phyloP scores from a whole-genome alignment of 257 asterid genomes.

The Jasminum sambac region DNA sequence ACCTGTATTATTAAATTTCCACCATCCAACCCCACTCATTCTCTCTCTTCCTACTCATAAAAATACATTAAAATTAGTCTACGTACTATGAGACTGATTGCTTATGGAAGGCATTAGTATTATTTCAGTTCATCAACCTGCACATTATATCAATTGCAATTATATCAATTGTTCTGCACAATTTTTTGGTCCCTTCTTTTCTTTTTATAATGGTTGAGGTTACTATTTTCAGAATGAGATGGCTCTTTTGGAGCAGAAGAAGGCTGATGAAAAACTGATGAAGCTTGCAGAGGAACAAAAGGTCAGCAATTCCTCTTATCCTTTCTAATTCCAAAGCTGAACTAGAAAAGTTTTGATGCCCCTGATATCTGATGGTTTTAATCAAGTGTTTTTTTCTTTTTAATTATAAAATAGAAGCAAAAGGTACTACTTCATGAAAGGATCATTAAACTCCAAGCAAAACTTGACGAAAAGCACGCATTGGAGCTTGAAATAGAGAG shows the following conservation, averaged over 20 bases:
- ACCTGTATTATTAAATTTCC: no score
- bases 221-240: constrained; percentile 61
- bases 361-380: constrained; percentile 9
- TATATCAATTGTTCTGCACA: no score
- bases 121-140: background rate
- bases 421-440: constrained; percentile 55
- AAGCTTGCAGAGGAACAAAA: constrained; percentile 72
- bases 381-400: constrained; percentile 8
- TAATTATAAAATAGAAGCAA: constrained; percentile 42
- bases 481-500: constrained; percentile 59
- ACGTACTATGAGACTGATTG: background rate
- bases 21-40: no score
- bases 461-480: constrained; percentile 74
- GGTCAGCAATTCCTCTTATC: constrained; percentile 35
- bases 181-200: constrained; percentile 16
- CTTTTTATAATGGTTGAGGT: constrained; percentile 12
- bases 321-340: constrained; percentile 11
- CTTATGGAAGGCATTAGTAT: background rate
- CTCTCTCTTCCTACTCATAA: no score
- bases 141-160: no score
- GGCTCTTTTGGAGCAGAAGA: constrained; percentile 66
- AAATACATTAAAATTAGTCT: no score
- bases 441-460: constrained; percentile 58
- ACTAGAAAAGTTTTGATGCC: constrained; percentile 12
- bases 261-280: constrained; percentile 56